phyloP scores from a whole-genome alignment of 1,284 basidiomycete genomes.

The Naganishia liquefaciens region DNA sequence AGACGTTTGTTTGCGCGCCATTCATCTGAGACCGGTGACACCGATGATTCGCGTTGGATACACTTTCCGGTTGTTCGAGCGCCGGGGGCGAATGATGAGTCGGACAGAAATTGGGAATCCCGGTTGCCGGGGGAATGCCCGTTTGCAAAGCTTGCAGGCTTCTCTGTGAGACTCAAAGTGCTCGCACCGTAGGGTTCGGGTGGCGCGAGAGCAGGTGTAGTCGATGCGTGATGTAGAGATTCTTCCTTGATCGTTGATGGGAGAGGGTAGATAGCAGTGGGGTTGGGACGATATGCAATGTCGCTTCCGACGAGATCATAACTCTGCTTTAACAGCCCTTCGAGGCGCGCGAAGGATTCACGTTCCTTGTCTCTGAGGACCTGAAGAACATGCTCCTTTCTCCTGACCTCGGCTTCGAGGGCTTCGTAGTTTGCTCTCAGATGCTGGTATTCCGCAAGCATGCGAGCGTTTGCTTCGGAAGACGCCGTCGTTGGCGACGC shows the following conservation, averaged over 20 bases:
- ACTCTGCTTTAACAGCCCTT: constrained; percentile 9
- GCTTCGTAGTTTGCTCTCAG: constrained; percentile 10
- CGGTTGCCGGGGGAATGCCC: too few species aligned
- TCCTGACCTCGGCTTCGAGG: constrained; percentile 19
- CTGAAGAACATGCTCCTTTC: constrained; percentile 15
- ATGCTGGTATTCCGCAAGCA: constrained; percentile 9
- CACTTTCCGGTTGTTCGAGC: background rate
- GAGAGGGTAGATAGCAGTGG: too few species aligned
- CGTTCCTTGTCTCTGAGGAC: constrained; percentile 20
- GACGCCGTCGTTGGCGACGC: background rate
- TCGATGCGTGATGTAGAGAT: background rate
- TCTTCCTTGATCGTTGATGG: background rate
- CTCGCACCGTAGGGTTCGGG: background rate
- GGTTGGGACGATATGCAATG: too few species aligned
- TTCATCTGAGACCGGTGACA: constrained; percentile 5
- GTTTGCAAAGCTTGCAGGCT: too few species aligned
- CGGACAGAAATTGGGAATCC: too few species aligned
- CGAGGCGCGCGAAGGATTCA: constrained; percentile 15
- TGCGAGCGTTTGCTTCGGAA: background rate
- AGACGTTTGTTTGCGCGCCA: constrained; percentile 15
- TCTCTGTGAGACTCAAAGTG: too few species aligned
- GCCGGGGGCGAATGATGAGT: background rate
- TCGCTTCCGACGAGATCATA: constrained; percentile 4
- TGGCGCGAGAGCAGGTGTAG: background rate
- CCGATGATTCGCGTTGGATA: background rate